Evolutionary conservation across 2,329 filamentous ascomycete genomes (phyloP), one percentile per base, ranked within the genome.

Genomic region (Penicillium sp.): DNA sequence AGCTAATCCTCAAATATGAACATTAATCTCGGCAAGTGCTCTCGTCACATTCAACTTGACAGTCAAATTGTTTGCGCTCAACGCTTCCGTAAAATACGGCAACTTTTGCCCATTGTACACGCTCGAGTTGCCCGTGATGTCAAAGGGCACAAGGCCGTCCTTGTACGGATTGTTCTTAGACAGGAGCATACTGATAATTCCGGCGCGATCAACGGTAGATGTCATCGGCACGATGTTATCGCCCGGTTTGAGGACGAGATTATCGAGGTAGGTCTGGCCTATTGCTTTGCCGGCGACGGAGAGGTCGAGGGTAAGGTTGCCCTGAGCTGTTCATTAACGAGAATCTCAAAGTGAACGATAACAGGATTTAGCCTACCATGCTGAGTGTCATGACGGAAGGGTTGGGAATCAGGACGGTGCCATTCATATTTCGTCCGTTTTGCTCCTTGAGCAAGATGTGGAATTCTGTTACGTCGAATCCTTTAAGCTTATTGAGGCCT

Each of bases 401-500:
- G 54, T 81, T 82, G 42, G 76, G 76, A 33, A 82, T 76, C 44
- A 57, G 65, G 31, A 76, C 71, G 9, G 62, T 68, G 49, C 74
- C 78, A 14, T 69, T 55, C 50, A 78, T 66, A 56, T 79, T 80
- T 40, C 68, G 67, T 30, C 69, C 70, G 45, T 74, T 69, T 16
- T 59, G 40, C 1, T 55, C 39, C 20, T 56, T 59, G 6, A 61
- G 53, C 39, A 72, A 59, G 47, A 78, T 65, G 23, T 62, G 61
- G 51, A 76, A 67, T 20, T 70, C 58, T 11, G 65, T 70, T 23
- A 76, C 61, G 25, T 67, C 62, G 55, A 77, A 72, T 17, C 72
- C 73, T 22, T 64, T 52, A 8, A 82, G 68, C 18, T 67, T 66
- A 57, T 80, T 78, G n/a, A 81, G 64, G 2, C 74, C 77, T 80